A percentile compares a stretch with the other conserved stretches of the same genome.
phyloP scores from a whole-genome alignment of 2,329 filamentous ascomycete species.

The Boeremia lycopersici region DNA sequence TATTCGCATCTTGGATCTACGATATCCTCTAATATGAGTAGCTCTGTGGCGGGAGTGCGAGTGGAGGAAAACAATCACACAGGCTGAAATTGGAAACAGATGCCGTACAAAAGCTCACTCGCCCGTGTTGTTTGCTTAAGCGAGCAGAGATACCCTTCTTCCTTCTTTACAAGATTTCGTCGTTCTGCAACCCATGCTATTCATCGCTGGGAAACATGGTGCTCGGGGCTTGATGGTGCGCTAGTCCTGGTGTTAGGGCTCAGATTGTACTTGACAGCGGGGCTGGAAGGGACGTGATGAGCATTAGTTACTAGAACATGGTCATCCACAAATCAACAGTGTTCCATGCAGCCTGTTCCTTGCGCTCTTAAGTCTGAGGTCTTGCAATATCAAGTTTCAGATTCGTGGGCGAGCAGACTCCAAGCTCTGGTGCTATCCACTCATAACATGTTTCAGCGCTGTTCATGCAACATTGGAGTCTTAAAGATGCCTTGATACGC shows the following conservation, averaged over 20 bases:
- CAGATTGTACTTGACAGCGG: constrained; percentile 43
- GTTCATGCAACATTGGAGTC: constrained; percentile 14
- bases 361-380: constrained; percentile 7
- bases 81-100: constrained; percentile 46
- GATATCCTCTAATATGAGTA: constrained; percentile 42
- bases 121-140: constrained; percentile 42
- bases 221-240: constrained; percentile 21
- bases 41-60: constrained; percentile 27
- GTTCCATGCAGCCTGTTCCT: constrained; percentile 23
- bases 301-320: constrained; percentile 43
- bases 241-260: constrained; percentile 28
- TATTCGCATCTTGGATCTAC: constrained; percentile 30
- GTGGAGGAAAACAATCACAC: constrained; percentile 31
- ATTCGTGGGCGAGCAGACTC: constrained; percentile 18
- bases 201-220: constrained; percentile 24
- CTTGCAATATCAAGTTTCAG: constrained; percentile 36
- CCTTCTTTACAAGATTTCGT: constrained; percentile 22
- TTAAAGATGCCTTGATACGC: constrained; percentile 11
- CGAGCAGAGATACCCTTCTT: constrained; percentile 49
- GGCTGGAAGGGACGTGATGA: constrained; percentile 40
- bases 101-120: constrained; percentile 42
- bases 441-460: constrained; percentile 34
- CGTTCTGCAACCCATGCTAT: constrained; percentile 9
- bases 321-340: constrained; percentile 34
- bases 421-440: constrained; percentile 17